Percentiles rank a stretch among this genome's conserved stretches.
Evolutionary conservation across 2,329 filamentous ascomycete species (phyloP).

Genomic region (Didymella pomorum): DNA sequence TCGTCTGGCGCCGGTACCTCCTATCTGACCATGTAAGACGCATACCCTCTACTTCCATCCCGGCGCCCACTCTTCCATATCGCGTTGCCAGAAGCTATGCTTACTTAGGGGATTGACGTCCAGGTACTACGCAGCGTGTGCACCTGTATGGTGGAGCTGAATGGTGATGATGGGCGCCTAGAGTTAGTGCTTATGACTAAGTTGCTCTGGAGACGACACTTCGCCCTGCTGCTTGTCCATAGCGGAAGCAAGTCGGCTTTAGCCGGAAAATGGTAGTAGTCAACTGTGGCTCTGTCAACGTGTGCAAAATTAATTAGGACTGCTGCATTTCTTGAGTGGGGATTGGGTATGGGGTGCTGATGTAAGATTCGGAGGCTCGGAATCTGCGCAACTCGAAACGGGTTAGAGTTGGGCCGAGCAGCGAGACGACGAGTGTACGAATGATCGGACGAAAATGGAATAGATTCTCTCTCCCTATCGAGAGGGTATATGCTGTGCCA

Average conservation of each 20-base stretch:
- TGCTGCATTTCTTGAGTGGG: neutral
- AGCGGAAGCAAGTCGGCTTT: neutral
- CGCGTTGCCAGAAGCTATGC: neutral
- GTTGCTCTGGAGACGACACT: neutral
- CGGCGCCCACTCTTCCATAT: neutral
- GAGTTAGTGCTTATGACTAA: constrained; percentile 11
- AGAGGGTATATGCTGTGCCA: neutral
- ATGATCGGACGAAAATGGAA: neutral
- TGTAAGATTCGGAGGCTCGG: constrained; percentile 8
- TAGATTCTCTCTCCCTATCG: neutral
- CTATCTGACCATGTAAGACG: neutral
- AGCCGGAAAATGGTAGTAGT: neutral
- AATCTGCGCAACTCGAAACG: neutral
- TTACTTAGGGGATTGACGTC: neutral
- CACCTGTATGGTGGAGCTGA: neutral
- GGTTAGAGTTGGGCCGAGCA: neutral
- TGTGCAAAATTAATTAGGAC: neutral
- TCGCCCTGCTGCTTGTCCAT: neutral
- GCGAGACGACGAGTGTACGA: neutral
- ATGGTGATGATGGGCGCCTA: constrained; percentile 7
- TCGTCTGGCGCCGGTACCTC: neutral
- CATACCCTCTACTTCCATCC: neutral
- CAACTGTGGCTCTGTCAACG: neutral
- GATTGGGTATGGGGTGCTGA: constrained; percentile 1
- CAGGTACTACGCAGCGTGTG: neutral